These are phyloP conservation scores for Phaseolus coccineus DNA, from an alignment of 331 rosid genomes.

Conservation along the genomic window DNA sequence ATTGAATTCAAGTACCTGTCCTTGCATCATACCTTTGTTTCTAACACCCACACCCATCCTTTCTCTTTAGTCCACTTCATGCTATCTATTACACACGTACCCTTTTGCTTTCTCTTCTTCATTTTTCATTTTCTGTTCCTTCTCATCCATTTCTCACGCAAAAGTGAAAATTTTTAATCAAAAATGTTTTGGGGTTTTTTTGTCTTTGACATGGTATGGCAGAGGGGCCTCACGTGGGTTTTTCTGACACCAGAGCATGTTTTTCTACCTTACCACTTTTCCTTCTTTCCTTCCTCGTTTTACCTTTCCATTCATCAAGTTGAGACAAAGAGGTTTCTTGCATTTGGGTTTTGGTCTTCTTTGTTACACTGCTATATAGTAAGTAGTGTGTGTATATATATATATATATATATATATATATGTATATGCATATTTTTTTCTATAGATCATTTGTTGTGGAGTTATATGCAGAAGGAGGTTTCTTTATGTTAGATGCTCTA, in stretches of 20 bases:
- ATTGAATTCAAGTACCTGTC: conserved; percentile 36
- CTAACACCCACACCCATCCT: conserved; percentile 42
- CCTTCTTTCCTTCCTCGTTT: conserved; percentile 51
- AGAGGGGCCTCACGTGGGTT: conserved; percentile 61
- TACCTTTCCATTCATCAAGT: conserved; percentile 49
- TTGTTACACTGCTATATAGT: conserved; percentile 2
- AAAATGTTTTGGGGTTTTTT: conserved; percentile 30
- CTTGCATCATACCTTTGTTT: conserved; percentile 46
- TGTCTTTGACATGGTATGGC: conserved; percentile 39
- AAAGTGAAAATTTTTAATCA: background rate
- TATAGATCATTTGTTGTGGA: conserved; percentile 2
- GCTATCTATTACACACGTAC: conserved; percentile 42
- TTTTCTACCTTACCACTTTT: conserved; percentile 56
- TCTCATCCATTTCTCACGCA: conserved; percentile 48
- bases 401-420: too few relatives aligned
- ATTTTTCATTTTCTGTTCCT: background rate
- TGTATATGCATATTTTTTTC: background rate
- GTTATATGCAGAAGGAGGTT: background rate
- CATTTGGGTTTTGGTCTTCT: conserved; percentile 58
- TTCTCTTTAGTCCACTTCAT: conserved; percentile 43
- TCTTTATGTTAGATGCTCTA: conserved; percentile 30
- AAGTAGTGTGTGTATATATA: too few relatives aligned
- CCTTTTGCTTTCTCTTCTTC: background rate
- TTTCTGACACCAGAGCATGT: conserved; percentile 60
- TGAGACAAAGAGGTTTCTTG: conserved; percentile 57